Conservation (phyloP, 495 filamentous ascomycete species). For the Xylaria venustula region DNA sequence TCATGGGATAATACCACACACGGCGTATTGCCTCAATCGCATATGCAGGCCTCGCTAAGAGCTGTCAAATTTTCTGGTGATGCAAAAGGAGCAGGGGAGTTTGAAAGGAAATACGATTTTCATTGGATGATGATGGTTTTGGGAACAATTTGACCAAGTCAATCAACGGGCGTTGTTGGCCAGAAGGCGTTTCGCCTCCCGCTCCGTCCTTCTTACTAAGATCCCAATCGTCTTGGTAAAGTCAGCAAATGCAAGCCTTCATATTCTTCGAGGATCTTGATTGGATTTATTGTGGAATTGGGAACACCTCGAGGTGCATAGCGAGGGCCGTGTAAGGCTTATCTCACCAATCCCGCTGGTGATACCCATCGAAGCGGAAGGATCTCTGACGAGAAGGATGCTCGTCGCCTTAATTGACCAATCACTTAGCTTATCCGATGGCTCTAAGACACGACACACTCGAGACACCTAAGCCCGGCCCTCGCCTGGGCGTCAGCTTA, state of each 20-base stretch:
- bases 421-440: too few relatives aligned
- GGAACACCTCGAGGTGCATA: neutral
- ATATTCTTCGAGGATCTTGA: neutral
- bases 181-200: neutral
- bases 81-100: neutral
- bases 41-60: slow-evolving; percentile 1
- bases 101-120: slow-evolving; percentile 1
- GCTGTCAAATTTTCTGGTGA: neutral
- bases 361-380: neutral
- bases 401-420: too few relatives aligned
- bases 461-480: too few relatives aligned
- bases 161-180: neutral
- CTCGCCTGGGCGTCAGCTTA: too few relatives aligned
- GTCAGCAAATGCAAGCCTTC: neutral
- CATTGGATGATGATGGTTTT: too few relatives aligned
- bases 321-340: neutral
- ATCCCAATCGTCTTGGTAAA: neutral
- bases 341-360: neutral
- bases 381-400: too few relatives aligned
- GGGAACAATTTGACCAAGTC: too few relatives aligned
- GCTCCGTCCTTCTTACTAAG: neutral
- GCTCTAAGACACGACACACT: too few relatives aligned
- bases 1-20: neutral
- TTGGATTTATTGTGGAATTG: neutral
- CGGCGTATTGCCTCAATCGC: neutral